Conservation (phyloP, 2,329 filamentous ascomycete species). For the Endothia cerciana region DNA sequence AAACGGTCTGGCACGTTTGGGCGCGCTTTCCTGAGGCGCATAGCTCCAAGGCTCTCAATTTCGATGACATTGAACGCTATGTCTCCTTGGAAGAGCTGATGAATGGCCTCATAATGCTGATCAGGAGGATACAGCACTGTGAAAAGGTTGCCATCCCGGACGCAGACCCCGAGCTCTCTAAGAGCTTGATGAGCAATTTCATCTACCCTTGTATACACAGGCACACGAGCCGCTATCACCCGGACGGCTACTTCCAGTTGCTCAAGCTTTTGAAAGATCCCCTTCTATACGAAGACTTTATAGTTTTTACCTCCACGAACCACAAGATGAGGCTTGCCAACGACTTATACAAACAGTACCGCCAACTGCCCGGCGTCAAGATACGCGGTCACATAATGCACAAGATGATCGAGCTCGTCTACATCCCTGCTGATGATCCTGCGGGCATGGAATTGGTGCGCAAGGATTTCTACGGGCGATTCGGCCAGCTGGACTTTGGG, state of each 20-base stretch:
- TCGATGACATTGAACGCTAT: slow-evolving; percentile 15
- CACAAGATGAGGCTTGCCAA: slow-evolving; percentile 40
- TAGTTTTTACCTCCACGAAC: slow-evolving; percentile 37
- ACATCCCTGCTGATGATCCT: slow-evolving; percentile 42
- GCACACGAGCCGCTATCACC: slow-evolving; percentile 24
- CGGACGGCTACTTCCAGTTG: slow-evolving; percentile 40
- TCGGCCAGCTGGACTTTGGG: slow-evolving; percentile 46
- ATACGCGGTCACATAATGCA: slow-evolving; percentile 47
- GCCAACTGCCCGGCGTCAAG: slow-evolving; percentile 43
- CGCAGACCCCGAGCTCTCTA: slow-evolving; percentile 10
- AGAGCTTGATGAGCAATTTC: slow-evolving; percentile 22
- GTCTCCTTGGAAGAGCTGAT: slow-evolving; percentile 14
- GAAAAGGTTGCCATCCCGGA: background rate
- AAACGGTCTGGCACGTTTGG: slow-evolving; percentile 24
- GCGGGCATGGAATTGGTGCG: slow-evolving; percentile 50
- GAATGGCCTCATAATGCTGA: slow-evolving; percentile 14
- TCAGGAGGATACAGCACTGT: slow-evolving; percentile 6
- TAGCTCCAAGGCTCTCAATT: slow-evolving; percentile 16
- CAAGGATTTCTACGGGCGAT: slow-evolving; percentile 51
- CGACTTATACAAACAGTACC: slow-evolving; percentile 52
- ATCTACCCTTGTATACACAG: slow-evolving; percentile 20
- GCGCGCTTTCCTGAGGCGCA: slow-evolving; percentile 21
- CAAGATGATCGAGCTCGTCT: slow-evolving; percentile 48
- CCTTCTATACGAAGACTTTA: slow-evolving; percentile 48
- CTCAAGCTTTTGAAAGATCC: slow-evolving; percentile 46